Evolutionary conservation across 805 yeast genomes (phyloP), one percentile per base, ranked within the genome.

Genomic region (Saccharomycopsis schoenii): DNA sequence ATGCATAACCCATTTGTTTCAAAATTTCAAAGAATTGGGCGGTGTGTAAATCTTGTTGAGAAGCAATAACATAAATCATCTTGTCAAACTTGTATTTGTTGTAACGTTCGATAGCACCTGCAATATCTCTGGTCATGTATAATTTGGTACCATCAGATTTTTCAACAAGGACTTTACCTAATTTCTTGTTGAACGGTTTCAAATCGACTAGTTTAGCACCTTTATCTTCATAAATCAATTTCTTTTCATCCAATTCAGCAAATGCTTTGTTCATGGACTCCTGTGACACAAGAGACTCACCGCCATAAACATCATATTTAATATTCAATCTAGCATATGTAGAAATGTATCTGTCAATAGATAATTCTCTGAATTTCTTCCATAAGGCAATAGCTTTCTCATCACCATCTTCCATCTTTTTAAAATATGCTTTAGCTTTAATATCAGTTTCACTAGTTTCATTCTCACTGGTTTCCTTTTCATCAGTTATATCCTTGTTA

Each of bases 111-210:
- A 86, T 84, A 60, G 98, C 98, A 69, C 92, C 97, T 68, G 97
- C 97, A 62, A 94, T 87, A 74, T 94, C 99, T 78, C 99, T 85
- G 65, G 98, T 92, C 69, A 94, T 74, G 73, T 94, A 94, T 64
- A 94, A 77, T 17, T 97, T 88, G 25, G 99, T 89, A 72, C 98
- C 98, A 72, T 94, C 99, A 25, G 90, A 84, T 76, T 94, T 96
- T 73, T 90, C 90, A 57, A 94, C 93, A 66, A 94, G 81, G 61
- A 89, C 89, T 76, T 92, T 93, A 66, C 97, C 98, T 64, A 94
- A 80, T 72, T 92, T 92, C 80, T 93, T 92, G 79, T 87, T 88
- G 76, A 85, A 85, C 68, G 82, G 82, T 66, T 89, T 83, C 72
- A 94, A 80, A 72, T 94, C 97, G 66, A 94, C 87, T 64, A 93